phyloP scores from a whole-genome alignment of 495 filamentous ascomycete species.

The Penicillium bovifimosum region DNA sequence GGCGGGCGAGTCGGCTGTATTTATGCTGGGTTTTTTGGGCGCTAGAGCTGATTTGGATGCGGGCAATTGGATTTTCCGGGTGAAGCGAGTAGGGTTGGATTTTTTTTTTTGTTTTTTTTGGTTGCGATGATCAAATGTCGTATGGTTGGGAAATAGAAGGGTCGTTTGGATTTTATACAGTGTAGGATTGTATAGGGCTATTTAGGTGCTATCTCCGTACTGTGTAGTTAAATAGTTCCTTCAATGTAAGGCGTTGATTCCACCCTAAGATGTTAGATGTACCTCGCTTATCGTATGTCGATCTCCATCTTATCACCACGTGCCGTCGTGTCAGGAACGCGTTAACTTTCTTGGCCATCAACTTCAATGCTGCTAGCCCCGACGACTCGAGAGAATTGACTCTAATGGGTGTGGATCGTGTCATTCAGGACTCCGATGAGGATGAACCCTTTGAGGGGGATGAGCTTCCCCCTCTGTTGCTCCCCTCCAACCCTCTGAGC shows the following conservation, averaged over 20 bases:
- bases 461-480: constrained; percentile 18
- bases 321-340: constrained; percentile 29
- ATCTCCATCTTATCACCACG: constrained; percentile 30
- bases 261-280: no score
- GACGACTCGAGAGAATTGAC: background rate
- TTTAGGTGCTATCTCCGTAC: no score
- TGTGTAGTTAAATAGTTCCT: no score
- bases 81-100: no score
- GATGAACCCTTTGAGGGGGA: constrained; percentile 35
- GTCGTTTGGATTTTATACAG: no score
- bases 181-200: no score
- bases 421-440: constrained; percentile 50
- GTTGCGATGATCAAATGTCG: no score
- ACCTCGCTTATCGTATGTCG: no score
- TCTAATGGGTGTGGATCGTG: constrained; percentile 32
- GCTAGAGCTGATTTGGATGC: constrained; percentile 10
- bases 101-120: no score
- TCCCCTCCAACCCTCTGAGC: constrained; percentile 12
- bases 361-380: background rate
- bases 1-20: background rate
- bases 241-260: background rate
- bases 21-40: constrained; percentile 2
- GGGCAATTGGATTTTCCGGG: background rate
- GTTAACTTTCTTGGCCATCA: constrained; percentile 13
- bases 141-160: no score